phyloP scores from a whole-genome alignment of 106 monocot genomes.

The Cymbidium sinense region DNA sequence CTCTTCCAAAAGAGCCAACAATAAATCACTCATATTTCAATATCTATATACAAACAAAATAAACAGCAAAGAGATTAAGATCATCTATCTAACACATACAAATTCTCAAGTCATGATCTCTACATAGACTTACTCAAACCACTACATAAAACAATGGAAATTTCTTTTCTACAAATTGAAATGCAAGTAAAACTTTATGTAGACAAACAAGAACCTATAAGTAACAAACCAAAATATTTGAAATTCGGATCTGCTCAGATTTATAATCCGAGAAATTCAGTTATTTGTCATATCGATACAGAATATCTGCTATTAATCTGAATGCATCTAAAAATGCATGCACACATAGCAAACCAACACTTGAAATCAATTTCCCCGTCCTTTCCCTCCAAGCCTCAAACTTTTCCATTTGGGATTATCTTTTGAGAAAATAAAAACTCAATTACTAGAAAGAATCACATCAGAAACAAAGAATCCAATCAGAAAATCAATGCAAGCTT shows the following conservation, averaged over 20 bases:
- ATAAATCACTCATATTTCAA: background rate
- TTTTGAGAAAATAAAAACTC: too few species aligned
- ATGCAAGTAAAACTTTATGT: background rate
- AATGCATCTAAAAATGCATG: too few species aligned
- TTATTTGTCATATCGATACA: too few species aligned
- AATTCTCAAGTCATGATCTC: background rate
- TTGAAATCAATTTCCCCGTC: too few species aligned
- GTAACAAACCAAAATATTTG: too few species aligned
- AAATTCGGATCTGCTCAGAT: background rate
- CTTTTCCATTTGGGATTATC: too few species aligned
- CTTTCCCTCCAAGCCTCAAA: too few species aligned
- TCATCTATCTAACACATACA: background rate
- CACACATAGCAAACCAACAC: too few species aligned
- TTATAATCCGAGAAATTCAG: too few species aligned
- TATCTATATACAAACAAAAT: background rate
- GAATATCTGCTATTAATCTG: too few species aligned
- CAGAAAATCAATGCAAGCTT: background rate
- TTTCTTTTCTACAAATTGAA: background rate
- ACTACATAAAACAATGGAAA: background rate
- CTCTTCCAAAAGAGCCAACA: background rate
- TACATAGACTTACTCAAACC: background rate
- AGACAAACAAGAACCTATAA: too few species aligned
- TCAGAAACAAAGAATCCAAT: background rate
- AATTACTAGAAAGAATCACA: background rate
- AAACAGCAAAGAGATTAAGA: background rate